Evolutionary conservation across 2,329 filamentous ascomycete species (phyloP).

Genomic region (Aureobasidium sp.): DNA sequence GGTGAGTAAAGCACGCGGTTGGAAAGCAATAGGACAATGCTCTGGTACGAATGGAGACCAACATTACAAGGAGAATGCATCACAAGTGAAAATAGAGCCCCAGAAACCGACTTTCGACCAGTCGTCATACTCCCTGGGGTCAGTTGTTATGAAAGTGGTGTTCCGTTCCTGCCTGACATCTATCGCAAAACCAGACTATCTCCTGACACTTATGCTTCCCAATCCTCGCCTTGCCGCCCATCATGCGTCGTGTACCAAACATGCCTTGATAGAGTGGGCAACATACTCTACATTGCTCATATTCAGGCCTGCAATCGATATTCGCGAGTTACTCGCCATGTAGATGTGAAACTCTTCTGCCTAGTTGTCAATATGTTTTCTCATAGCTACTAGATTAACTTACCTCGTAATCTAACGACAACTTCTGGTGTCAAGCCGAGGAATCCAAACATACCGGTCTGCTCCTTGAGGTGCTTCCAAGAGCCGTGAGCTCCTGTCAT

Average conservation of each 20-base stretch:
- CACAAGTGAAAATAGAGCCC: too few species aligned
- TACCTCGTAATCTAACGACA: conserved; percentile 40
- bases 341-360: conserved; percentile 57
- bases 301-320: conserved; percentile 27
- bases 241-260: background rate
- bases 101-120: too few species aligned
- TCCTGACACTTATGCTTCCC: too few species aligned
- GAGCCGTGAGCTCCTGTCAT: conserved; percentile 56
- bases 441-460: conserved; percentile 82
- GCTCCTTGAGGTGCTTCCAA: conserved; percentile 68
- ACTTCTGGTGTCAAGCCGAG: conserved; percentile 64
- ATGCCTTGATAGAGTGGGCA: conserved; percentile 17
- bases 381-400: background rate
- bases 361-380: too few species aligned
- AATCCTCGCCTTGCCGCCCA: background rate
- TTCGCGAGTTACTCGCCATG: conserved; percentile 36
- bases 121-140: too few species aligned
- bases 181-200: too few species aligned
- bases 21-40: too few species aligned
- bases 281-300: conserved; percentile 28
- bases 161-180: too few species aligned
- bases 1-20: too few species aligned
- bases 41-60: too few species aligned
- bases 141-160: too few species aligned
- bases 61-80: too few species aligned